Conservation (phyloP, 2,329 filamentous ascomycete genomes). For the Cladophialophora psammophila region DNA sequence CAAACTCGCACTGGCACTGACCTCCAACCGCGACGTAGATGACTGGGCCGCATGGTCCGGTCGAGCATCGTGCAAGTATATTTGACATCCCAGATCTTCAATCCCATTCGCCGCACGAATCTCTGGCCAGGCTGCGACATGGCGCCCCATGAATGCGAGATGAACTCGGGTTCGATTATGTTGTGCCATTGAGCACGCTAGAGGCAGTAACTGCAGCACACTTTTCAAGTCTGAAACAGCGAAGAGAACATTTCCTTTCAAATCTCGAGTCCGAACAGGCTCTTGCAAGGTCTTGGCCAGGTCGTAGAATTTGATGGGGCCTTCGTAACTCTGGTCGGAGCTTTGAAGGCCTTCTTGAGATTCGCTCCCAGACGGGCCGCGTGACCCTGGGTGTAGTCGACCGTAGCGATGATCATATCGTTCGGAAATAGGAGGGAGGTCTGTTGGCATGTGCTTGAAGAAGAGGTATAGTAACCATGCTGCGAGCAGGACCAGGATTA, state of each 20-base stretch:
- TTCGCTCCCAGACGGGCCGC: conserved; percentile 8
- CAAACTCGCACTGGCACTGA: conserved; percentile 69
- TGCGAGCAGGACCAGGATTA: conserved; percentile 57
- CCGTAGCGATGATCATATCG: conserved; percentile 43
- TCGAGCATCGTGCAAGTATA: conserved; percentile 76
- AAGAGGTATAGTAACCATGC: conserved; percentile 68
- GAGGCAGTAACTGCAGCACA: conserved; percentile 73
- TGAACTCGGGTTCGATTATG: conserved; percentile 78
- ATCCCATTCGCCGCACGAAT: conserved; percentile 81
- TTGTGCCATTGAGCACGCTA: conserved; percentile 85
- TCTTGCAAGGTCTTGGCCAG: conserved; percentile 55
- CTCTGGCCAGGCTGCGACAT: conserved; percentile 71
- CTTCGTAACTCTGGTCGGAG: conserved; percentile 62
- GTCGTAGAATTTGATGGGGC: conserved; percentile 71
- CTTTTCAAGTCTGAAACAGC: conserved; percentile 77
- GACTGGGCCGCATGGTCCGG: conserved; percentile 76
- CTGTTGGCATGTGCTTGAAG: conserved; percentile 67
- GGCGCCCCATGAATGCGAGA: conserved; percentile 78
- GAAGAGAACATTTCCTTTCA: conserved; percentile 77
- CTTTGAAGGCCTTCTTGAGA: not conserved
- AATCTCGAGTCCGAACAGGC: conserved; percentile 12
- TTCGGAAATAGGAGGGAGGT: conserved; percentile 48
- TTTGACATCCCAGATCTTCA: conserved; percentile 68
- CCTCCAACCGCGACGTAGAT: conserved; percentile 72
- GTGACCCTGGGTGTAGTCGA: conserved; percentile 23